Percentiles rank a stretch among this genome's conserved stretches.
Conservation (phyloP, 1,139 yeast genomes). For the Pichia sp. region DNA sequence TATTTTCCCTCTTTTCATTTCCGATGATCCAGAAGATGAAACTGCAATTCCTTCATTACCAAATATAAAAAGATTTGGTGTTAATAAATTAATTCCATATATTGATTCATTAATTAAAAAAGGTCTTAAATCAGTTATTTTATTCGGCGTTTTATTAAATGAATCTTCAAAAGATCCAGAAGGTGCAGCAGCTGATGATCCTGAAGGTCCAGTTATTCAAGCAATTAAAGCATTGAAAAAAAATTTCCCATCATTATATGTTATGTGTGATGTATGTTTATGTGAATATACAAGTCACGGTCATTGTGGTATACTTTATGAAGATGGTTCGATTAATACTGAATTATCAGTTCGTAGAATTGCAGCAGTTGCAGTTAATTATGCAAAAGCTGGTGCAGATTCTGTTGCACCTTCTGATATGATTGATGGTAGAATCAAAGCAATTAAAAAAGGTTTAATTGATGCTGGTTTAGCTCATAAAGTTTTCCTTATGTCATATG, state of each 20-base stretch:
- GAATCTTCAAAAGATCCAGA: slow-evolving; percentile 68
- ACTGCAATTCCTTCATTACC: slow-evolving; percentile 71
- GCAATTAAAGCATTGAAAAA: slow-evolving; percentile 60
- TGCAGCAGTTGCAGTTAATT: slow-evolving; percentile 92
- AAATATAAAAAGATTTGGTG: slow-evolving; percentile 80
- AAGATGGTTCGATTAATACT: slow-evolving; percentile 80
- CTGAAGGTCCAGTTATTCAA: slow-evolving; percentile 87
- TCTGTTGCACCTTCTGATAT: slow-evolving; percentile 97
- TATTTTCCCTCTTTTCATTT: slow-evolving; percentile 84
- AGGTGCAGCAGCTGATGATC: slow-evolving; percentile 94
- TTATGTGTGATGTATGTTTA: slow-evolving; percentile 91
- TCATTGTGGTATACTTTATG: slow-evolving; percentile 86
- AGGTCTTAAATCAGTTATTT: slow-evolving; percentile 79
- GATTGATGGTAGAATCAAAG: slow-evolving; percentile 93
- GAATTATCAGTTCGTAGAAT: slow-evolving; percentile 72
- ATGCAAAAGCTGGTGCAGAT: slow-evolving; percentile 93
- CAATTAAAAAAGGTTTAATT: slow-evolving; percentile 79
- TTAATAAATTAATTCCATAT: slow-evolving; percentile 70
- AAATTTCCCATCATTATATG: slow-evolving; percentile 73
- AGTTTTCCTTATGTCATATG: slow-evolving; percentile 84
- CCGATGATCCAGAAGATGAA: slow-evolving; percentile 80
- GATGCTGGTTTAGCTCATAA: slow-evolving; percentile 83
- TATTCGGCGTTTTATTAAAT: slow-evolving; percentile 85
- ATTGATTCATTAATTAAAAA: slow-evolving; percentile 64
- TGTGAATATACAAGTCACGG: slow-evolving; percentile 98